These are phyloP conservation scores for Pholiota adiposa DNA, from an alignment of 1,284 basidiomycete species.

Conservation along the genomic window DNA sequence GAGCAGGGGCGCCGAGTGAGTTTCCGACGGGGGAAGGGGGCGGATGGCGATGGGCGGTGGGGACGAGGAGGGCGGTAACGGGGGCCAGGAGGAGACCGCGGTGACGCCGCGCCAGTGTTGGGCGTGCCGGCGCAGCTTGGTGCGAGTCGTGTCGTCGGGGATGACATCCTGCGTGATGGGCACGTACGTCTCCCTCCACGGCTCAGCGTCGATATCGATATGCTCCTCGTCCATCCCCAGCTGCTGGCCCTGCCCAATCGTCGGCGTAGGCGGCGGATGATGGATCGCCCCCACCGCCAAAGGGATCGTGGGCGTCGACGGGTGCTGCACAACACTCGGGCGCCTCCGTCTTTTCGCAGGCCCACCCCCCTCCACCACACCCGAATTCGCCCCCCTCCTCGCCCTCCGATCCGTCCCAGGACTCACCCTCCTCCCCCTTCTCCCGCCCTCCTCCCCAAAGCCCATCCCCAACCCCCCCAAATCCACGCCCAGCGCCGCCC, in stretches of 20 bases:
- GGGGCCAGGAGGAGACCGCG: conserved; percentile 47
- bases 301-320: conserved; percentile 16
- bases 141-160: conserved; percentile 52
- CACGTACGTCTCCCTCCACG: conserved; percentile 45
- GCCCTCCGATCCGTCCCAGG: conserved; percentile 51
- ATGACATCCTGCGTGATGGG: conserved; percentile 57
- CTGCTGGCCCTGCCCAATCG: not conserved
- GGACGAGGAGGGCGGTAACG: conserved; percentile 9
- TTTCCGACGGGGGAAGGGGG: conserved; percentile 39
- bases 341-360: conserved; percentile 45
- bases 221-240: conserved; percentile 54
- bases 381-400: too few species aligned
- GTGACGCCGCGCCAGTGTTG: conserved; percentile 70
- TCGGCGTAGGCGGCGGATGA: not conserved
- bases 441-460: not conserved
- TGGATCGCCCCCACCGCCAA: too few species aligned
- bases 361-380: conserved; percentile 42
- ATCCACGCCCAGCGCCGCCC: conserved; percentile 22
- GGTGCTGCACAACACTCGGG: conserved; percentile 33
- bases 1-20: conserved; percentile 40
- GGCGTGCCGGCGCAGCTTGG: conserved; percentile 60
- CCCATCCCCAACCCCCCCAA: not conserved
- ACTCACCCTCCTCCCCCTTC: conserved; percentile 36
- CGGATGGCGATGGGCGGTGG: conserved; percentile 32
- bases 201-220: conserved; percentile 54